Evolutionary conservation across 129 eudicot genomes (phyloP).

Genomic region (Saussurea involucrata): DNA sequence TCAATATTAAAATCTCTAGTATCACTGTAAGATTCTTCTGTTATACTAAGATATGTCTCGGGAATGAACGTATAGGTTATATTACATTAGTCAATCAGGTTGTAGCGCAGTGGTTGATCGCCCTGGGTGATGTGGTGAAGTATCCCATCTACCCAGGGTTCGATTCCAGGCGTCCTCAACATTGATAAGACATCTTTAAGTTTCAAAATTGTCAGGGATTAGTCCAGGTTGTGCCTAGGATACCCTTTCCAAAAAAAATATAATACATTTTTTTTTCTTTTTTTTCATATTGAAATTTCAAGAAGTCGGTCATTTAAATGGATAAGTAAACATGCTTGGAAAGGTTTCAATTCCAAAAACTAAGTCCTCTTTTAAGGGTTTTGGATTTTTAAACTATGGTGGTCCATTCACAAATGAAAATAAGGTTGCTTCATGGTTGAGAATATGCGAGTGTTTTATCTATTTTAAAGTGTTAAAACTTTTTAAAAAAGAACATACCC

Average conservation of each 20-base stretch:
- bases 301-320: not conserved
- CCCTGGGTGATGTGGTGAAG: too few relatives aligned
- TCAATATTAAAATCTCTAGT: not conserved
- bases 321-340: not conserved
- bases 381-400: not conserved
- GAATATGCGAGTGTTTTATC: not conserved
- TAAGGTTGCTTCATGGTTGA: not conserved
- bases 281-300: not conserved
- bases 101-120: too few relatives aligned
- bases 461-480: not conserved
- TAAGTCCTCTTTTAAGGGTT: not conserved
- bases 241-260: too few relatives aligned
- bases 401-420: conserved; percentile 11
- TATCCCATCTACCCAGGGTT: too few relatives aligned
- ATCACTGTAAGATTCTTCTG: not conserved
- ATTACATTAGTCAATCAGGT: too few relatives aligned
- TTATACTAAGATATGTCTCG: not conserved
- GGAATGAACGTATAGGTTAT: not conserved
- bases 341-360: not conserved
- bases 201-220: too few relatives aligned
- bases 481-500: not conserved
- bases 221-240: too few relatives aligned
- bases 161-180: too few relatives aligned
- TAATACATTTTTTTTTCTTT: too few relatives aligned
- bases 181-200: too few relatives aligned